These are phyloP conservation scores for Coemansia sp. DNA, from an alignment of 192 early-diverging fungal species.

Conservation along the genomic window DNA sequence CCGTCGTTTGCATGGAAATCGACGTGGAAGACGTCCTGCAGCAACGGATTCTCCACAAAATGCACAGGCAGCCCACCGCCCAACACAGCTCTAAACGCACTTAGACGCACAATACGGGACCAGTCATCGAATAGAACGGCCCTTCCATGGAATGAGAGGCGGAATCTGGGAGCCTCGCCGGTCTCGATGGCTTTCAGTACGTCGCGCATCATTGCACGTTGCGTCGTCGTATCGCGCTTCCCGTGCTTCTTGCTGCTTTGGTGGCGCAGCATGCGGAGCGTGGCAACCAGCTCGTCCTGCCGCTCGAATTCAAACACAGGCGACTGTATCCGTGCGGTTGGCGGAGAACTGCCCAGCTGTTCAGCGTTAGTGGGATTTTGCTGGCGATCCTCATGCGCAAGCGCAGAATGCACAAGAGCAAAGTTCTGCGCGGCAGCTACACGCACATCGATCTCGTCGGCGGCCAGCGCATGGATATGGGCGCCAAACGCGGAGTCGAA, in stretches of 20 bases:
- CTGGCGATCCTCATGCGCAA: slow-evolving; percentile 22
- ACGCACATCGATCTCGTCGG: slow-evolving; percentile 62
- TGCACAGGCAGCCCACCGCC: slow-evolving; percentile 50
- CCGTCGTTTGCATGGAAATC: slow-evolving; percentile 17
- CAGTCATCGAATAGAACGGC: slow-evolving; percentile 61
- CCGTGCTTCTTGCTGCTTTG: slow-evolving; percentile 62
- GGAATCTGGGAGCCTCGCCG: slow-evolving; percentile 57
- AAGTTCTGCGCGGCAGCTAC: slow-evolving; percentile 75
- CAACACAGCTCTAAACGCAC: slow-evolving; percentile 33
- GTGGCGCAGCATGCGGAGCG: slow-evolving; percentile 59
- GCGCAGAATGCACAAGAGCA: slow-evolving; percentile 68
- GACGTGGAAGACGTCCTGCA: slow-evolving; percentile 57
- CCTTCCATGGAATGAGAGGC: slow-evolving; percentile 56
- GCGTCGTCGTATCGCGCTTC: slow-evolving; percentile 60
- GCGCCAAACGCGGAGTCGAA: slow-evolving; percentile 31
- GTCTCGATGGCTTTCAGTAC: slow-evolving; percentile 65
- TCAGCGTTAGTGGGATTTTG: background rate
- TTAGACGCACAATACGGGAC: slow-evolving; percentile 50
- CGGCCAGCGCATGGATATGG: slow-evolving; percentile 61
- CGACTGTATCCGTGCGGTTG: background rate
- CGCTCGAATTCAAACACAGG: slow-evolving; percentile 55
- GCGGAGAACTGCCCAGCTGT: background rate
- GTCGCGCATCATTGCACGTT: slow-evolving; percentile 68
- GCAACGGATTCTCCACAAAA: slow-evolving; percentile 50
- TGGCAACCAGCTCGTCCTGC: slow-evolving; percentile 61